These are phyloP conservation scores for Xylariomycetidae sp. DNA, from an alignment of 2,329 filamentous ascomycete species.

Conservation along the genomic window DNA sequence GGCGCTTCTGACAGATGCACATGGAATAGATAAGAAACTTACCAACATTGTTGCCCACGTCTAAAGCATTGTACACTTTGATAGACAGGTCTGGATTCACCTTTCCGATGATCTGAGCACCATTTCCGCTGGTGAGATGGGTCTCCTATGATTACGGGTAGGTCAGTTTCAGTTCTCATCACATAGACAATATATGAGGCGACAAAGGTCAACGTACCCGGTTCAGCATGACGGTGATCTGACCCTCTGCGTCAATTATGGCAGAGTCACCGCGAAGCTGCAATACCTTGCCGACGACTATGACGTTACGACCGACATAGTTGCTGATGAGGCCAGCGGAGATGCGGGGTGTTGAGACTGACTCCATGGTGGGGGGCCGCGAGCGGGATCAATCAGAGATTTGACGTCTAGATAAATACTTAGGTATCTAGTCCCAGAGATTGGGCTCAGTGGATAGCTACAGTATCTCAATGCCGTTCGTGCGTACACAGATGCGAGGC, in stretches of 20 bases:
- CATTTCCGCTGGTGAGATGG: conserved; percentile 65
- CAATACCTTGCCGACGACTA: conserved; percentile 78
- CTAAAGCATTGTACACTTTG: conserved; percentile 63
- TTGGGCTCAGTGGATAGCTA: too few relatives aligned
- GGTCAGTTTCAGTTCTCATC: too few relatives aligned
- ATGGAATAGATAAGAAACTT: conserved; percentile 31
- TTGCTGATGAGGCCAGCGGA: conserved; percentile 73
- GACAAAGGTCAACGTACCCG: conserved; percentile 58
- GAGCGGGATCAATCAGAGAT: too few relatives aligned
- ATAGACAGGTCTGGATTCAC: conserved; percentile 69
- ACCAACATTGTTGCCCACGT: conserved; percentile 68
- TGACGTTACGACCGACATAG: conserved; percentile 72
- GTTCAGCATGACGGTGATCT: conserved; percentile 70
- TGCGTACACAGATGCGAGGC: too few relatives aligned
- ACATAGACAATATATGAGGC: too few relatives aligned
- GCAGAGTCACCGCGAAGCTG: conserved; percentile 79
- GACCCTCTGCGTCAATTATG: conserved; percentile 73
- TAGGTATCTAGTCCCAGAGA: too few relatives aligned
- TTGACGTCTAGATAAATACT: too few relatives aligned
- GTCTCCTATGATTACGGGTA: conserved; percentile 64
- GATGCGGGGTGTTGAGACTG: conserved; percentile 72
- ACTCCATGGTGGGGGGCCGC: conserved; percentile 52
- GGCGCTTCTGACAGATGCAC: background rate
- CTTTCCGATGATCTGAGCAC: conserved; percentile 74
- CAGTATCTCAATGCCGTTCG: too few relatives aligned